Base-by-base conservation (phyloP, 768 basidiomycete genomes). In the Agaricus sinodeliciosus region DNA sequence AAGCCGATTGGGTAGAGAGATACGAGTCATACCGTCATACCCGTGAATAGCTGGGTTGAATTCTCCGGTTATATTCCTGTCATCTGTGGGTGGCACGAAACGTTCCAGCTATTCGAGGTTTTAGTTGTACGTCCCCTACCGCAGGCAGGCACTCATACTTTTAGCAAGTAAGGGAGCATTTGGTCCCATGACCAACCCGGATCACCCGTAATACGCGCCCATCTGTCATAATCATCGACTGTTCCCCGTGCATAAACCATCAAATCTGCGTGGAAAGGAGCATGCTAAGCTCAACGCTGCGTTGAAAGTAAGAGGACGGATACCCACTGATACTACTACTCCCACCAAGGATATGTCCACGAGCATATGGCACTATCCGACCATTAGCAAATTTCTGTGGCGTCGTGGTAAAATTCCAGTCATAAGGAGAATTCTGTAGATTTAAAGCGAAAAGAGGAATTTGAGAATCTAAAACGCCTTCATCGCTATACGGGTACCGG, bases 11-110 rank as follows among this genome's bases (percentile, higher is more conserved):
- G 65, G 60, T 8, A 74, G 58, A 48, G 65, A 69, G 44, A 70
- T 67, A 0, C 55, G 55, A 34, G 61, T 62, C 7, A 63, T 60
- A 9, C 75, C 74, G 12, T 60, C 50, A 15, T 59, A 62, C 11
- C 71, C 65, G 56, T 76, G 74, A 9, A 72, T 54, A 0, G 59
- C 22, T 1, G 75, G 72, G 50, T 71, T 58, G 47, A 64, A 71
- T 55, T 75, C 63, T 5, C 68, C 67, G 3, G 61, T 60, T 34
- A 63, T 71, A 55, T 74, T 62, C 52, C 73, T 73, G 13, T 60
- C 50, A 50, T 74, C 73, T 4, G 65, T 65, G 1, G 75, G 72
- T 7, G 63, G 56, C 2, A 58, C 57, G 56, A 63, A 71, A 40
- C 59, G 63, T 57, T 77, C 75, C 56, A 66, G 67, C 73, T 75